Conservation (phyloP, 2,329 filamentous ascomycete species). For the Colletotrichum musae region DNA sequence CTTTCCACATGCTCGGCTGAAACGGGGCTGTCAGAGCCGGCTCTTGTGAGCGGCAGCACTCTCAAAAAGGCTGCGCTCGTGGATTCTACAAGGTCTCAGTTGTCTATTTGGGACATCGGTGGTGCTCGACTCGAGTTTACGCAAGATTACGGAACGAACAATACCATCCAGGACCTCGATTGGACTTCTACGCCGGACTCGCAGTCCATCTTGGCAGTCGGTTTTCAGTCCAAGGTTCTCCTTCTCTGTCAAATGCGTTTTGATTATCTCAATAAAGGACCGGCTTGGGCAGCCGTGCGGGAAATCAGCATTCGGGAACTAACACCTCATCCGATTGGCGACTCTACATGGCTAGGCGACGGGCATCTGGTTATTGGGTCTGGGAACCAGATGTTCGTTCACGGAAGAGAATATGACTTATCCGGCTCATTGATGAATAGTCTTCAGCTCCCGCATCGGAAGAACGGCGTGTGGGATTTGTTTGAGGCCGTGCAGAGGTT, state of each 20-base stretch:
- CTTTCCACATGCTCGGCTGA: slow-evolving; percentile 85
- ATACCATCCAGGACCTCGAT: slow-evolving; percentile 87
- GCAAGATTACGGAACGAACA: slow-evolving; percentile 79
- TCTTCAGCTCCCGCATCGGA: slow-evolving; percentile 62
- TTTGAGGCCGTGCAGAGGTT: slow-evolving; percentile 87
- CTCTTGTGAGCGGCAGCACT: slow-evolving; percentile 87
- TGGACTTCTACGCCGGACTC: slow-evolving; percentile 94
- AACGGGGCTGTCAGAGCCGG: slow-evolving; percentile 80
- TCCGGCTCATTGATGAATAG: slow-evolving; percentile 71
- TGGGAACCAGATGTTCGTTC: slow-evolving; percentile 91
- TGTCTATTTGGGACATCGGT: slow-evolving; percentile 93
- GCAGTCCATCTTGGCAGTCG: slow-evolving; percentile 92
- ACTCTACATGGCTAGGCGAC: slow-evolving; percentile 90
- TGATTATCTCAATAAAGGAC: slow-evolving; percentile 88
- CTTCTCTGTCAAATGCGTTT: slow-evolving; percentile 90
- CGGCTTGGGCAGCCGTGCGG: slow-evolving; percentile 89
- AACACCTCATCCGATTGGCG: slow-evolving; percentile 91
- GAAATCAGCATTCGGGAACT: slow-evolving; percentile 86
- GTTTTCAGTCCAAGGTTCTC: slow-evolving; percentile 88
- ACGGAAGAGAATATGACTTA: slow-evolving; percentile 81
- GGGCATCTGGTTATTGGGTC: slow-evolving; percentile 90
- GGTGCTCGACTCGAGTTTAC: slow-evolving; percentile 86
- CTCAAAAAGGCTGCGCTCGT: slow-evolving; percentile 90
- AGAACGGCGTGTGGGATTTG: slow-evolving; percentile 73
- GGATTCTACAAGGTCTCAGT: slow-evolving; percentile 77